These are phyloP conservation scores for Talaromyces islandicus DNA, from an alignment of 2,329 filamentous ascomycete genomes.

Conservation along the genomic window DNA sequence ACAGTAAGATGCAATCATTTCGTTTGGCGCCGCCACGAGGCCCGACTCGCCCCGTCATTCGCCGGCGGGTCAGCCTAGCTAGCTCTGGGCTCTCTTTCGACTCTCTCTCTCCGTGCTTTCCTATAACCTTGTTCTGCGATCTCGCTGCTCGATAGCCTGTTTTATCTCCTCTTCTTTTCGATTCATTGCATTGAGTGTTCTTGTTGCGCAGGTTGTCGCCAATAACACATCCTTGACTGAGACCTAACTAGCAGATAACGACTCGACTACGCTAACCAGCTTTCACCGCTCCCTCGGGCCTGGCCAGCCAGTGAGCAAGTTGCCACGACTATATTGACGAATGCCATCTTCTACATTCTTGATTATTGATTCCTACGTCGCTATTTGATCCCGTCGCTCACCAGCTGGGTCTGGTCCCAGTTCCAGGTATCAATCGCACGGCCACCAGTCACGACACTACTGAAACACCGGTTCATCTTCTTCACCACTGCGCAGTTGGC, in stretches of 20 bases:
- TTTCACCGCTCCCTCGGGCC: background rate
- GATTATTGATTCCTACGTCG: too few relatives aligned
- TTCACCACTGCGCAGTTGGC: background rate
- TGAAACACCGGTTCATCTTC: background rate
- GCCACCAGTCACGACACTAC: background rate
- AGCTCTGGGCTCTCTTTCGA: background rate
- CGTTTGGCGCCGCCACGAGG: slow-evolving; percentile 10
- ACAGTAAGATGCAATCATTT: slow-evolving; percentile 3
- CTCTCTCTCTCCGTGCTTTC: background rate
- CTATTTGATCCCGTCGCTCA: background rate
- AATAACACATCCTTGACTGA: too few relatives aligned
- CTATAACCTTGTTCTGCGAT: background rate
- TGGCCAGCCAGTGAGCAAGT: background rate
- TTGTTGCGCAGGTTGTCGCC: too few relatives aligned
- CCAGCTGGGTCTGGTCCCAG: background rate
- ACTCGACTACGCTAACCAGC: background rate
- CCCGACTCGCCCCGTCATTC: slow-evolving; percentile 10
- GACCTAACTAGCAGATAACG: background rate
- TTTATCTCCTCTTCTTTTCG: background rate
- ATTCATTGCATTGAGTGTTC: too few relatives aligned
- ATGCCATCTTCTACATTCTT: background rate
- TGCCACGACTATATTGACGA: background rate
- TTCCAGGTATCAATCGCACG: background rate
- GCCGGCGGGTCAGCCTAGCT: background rate
- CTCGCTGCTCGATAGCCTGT: background rate